Conservation (phyloP, 306 rosid species). For the Inga oerstediana region DNA sequence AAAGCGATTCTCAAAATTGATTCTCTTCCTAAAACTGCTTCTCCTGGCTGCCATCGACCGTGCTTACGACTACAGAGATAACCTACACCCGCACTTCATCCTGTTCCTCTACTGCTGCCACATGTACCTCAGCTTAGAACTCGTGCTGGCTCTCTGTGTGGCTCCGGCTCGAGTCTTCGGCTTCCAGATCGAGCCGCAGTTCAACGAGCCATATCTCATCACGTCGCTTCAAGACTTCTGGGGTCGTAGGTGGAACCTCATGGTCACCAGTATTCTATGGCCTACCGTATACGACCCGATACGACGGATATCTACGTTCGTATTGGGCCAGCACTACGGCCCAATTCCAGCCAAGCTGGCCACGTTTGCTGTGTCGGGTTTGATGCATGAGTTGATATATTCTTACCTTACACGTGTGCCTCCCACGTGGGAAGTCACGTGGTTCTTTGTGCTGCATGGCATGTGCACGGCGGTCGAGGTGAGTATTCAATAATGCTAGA, state of each 20-base stretch:
- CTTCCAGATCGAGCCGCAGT: constrained; percentile 61
- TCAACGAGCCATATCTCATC: constrained; percentile 60
- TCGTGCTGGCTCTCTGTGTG: constrained; percentile 40
- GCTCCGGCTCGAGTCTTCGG: constrained; percentile 49
- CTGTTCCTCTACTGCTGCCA: constrained; percentile 47
- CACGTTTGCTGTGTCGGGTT: constrained; percentile 55
- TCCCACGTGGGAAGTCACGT: constrained; percentile 88
- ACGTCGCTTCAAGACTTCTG: constrained; percentile 85
- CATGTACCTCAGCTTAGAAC: constrained; percentile 59
- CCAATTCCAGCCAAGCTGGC: constrained; percentile 20
- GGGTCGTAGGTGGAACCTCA: constrained; percentile 87
- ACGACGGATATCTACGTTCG: accelerated
- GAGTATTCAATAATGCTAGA: no score
- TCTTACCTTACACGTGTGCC: constrained; percentile 57
- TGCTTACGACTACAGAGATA: constrained; percentile 37
- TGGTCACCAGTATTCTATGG: constrained; percentile 59
- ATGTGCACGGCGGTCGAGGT: constrained; percentile 48
- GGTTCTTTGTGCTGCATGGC: constrained; percentile 69
- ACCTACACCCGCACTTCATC: constrained; percentile 37
- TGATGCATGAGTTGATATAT: constrained; percentile 69
- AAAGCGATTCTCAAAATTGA: not conserved
- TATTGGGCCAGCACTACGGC: constrained; percentile 39
- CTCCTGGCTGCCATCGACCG: constrained; percentile 34
- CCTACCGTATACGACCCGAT: constrained; percentile 50
- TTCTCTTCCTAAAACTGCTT: constrained; percentile 36